Base-by-base conservation (phyloP, 2,329 filamentous ascomycete genomes). In the Sarocladium brachiariae region DNA sequence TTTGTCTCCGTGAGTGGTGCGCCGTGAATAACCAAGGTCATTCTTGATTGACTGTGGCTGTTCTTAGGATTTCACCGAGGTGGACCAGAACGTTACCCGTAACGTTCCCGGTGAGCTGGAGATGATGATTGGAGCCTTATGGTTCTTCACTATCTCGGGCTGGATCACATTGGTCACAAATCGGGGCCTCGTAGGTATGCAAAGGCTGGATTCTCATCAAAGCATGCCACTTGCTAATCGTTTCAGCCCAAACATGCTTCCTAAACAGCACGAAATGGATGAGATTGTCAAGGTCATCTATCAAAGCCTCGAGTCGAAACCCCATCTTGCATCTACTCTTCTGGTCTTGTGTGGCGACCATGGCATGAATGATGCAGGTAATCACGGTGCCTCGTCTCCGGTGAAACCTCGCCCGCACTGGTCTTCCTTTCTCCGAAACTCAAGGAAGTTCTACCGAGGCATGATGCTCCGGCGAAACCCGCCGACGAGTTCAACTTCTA, bases 301-400 rank as follows among this genome's bases (percentile, higher is more conserved):
- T 62, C 71, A 76, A 11, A 86, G 88, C 6, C 86, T 99, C 56
- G 77, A 86, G 60, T 76, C 75, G 3, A 70, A 87, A 51, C 63
- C 77, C 1, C 86, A 96, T 65, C 80, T 96, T 1, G 63, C 80
- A 27, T 86, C 87, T 4, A 90, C 92, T 0, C 71, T 99, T 2
- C 77, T 99, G 41, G 83, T 99, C 2, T 70, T 99, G 6, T 89
- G 86, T 51, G 93, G 93, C 51, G 95, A 99, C 60, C 93, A 99
- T 63, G 93, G 93, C n/a, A 99, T 99, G 93, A 99, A 97, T 59
- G 92, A 97, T 59, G 93, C 89, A 18, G 93, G 93, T 2, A 97
- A 97, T 58, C 93, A 99, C 64, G 93, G 93, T 25, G 93, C 92
- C 34, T 96, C 92, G 9, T 91, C 91, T 0, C 81, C 89, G 92